phyloP scores from a whole-genome alignment of 1,284 basidiomycete species.

The Tilletia caries region DNA sequence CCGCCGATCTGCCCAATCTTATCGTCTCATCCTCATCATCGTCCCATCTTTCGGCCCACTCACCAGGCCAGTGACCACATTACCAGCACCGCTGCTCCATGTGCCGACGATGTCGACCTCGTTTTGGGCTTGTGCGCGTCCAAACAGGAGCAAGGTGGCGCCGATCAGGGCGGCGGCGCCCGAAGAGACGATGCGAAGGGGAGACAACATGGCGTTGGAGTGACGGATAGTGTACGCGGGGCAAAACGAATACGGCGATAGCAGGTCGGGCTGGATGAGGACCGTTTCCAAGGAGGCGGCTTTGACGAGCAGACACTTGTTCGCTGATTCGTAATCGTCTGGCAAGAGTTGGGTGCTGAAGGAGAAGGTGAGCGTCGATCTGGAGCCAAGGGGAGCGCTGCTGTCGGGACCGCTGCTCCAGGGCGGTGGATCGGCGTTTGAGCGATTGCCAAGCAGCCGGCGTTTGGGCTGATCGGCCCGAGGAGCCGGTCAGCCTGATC shows the following conservation, averaged over 20 bases:
- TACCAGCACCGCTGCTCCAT: constrained; percentile 44
- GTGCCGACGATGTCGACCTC: constrained; percentile 33
- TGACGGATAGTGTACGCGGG: background rate
- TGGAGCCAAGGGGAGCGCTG: too few species aligned
- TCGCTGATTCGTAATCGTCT: too few species aligned
- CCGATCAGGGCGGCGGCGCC: constrained; percentile 7
- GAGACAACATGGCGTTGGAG: background rate
- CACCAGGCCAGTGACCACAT: constrained; percentile 42
- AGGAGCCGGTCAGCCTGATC: too few species aligned
- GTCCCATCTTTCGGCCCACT: constrained; percentile 13
- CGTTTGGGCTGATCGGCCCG: too few species aligned
- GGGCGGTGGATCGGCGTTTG: too few species aligned
- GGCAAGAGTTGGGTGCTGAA: too few species aligned
- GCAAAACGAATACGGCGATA: background rate
- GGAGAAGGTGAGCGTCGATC: too few species aligned
- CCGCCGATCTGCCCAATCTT: background rate
- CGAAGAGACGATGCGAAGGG: background rate
- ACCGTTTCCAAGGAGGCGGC: too few species aligned
- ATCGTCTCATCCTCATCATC: constrained; percentile 5
- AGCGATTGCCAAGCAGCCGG: too few species aligned
- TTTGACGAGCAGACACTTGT: too few species aligned
- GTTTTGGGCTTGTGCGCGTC: constrained; percentile 14
- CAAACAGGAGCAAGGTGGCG: background rate
- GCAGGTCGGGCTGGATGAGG: too few species aligned
- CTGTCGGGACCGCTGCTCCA: too few species aligned